Conservation (phyloP, 208 protist species). For the Crithidia thermophila region DNA sequence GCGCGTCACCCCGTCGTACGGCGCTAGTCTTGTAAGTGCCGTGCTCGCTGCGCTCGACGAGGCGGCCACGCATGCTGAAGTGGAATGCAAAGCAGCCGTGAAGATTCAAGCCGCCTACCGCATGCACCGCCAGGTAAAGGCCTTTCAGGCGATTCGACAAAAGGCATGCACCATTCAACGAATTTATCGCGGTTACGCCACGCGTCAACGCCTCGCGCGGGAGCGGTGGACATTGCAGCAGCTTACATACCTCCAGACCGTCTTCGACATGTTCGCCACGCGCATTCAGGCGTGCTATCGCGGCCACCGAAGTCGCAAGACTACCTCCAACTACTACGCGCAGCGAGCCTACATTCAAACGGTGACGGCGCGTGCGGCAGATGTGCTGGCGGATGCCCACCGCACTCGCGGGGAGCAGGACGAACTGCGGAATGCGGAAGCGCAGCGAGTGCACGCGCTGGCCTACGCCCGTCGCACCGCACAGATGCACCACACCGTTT, state of each 20-base stretch:
- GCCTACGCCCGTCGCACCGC: conserved; percentile 44
- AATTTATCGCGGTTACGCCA: conserved; percentile 51
- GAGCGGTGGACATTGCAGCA: conserved; percentile 7
- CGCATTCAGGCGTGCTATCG: conserved; percentile 74
- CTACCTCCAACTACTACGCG: conserved; percentile 66
- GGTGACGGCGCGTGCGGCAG: conserved; percentile 40
- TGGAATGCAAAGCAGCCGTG: conserved; percentile 28
- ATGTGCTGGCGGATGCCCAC: conserved; percentile 30
- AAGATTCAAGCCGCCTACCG: conserved; percentile 64
- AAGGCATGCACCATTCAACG: conserved; percentile 51
- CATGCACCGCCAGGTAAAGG: conserved; percentile 45
- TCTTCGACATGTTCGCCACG: conserved; percentile 77
- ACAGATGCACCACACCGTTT: conserved; percentile 55
- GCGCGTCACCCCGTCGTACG: conserved; percentile 21
- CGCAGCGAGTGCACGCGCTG: conserved; percentile 3
- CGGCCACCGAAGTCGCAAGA: conserved; percentile 52
- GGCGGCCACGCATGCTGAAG: conserved; percentile 10
- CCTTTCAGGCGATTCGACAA: conserved; percentile 23
- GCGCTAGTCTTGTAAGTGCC: conserved; percentile 23
- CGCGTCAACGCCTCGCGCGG: conserved; percentile 28
- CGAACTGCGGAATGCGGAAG: conserved; percentile 14
- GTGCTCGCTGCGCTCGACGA: conserved; percentile 31
- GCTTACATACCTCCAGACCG: conserved; percentile 25
- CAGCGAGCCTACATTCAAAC: conserved; percentile 51
- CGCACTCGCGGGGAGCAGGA: conserved; percentile 32